Evolutionary conservation across 2,329 filamentous ascomycete species (phyloP).

Genomic region (Madurella fahalii): DNA sequence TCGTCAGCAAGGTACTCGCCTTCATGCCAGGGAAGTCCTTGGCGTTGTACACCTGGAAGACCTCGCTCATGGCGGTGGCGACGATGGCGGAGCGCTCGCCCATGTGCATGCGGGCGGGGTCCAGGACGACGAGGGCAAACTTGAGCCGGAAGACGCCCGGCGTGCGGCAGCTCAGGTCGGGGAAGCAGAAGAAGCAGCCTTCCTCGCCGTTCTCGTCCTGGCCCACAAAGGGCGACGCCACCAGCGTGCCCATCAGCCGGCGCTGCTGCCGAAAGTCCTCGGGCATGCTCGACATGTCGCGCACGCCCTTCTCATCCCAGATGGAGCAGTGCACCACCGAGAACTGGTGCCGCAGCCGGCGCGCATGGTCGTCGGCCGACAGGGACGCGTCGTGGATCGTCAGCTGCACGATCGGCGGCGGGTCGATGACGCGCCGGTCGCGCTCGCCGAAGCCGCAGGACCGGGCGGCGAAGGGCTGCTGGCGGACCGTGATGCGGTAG

Average conservation of each 20-base stretch:
- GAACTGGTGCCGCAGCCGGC: constrained; percentile 55
- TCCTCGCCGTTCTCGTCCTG: constrained; percentile 68
- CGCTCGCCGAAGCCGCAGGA: constrained; percentile 81
- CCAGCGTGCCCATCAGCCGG: constrained; percentile 73
- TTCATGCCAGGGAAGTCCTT: constrained; percentile 86
- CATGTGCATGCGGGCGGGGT: constrained; percentile 54
- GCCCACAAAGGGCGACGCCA: constrained; percentile 72
- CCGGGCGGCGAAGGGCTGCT: constrained; percentile 73
- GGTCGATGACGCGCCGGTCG: constrained; percentile 77
- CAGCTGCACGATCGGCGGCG: constrained; percentile 76
- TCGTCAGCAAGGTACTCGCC: constrained; percentile 69
- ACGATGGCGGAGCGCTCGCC: constrained; percentile 50
- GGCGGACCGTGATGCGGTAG: constrained; percentile 59
- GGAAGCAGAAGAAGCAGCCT: constrained; percentile 83
- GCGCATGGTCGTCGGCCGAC: constrained; percentile 50
- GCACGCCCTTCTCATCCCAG: constrained; percentile 62
- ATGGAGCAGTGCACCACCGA: constrained; percentile 75
- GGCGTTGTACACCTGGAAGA: constrained; percentile 77
- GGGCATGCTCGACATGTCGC: constrained; percentile 68
- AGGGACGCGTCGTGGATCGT: constrained; percentile 55
- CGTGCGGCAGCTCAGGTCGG: constrained; percentile 74
- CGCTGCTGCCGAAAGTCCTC: constrained; percentile 68
- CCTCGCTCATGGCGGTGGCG: constrained; percentile 57
- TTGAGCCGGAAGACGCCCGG: constrained; percentile 71
- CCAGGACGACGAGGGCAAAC: constrained; percentile 69